These are phyloP conservation scores for Chaetomium strumarium DNA, from an alignment of 2,329 filamentous ascomycete genomes.

Conservation along the genomic window DNA sequence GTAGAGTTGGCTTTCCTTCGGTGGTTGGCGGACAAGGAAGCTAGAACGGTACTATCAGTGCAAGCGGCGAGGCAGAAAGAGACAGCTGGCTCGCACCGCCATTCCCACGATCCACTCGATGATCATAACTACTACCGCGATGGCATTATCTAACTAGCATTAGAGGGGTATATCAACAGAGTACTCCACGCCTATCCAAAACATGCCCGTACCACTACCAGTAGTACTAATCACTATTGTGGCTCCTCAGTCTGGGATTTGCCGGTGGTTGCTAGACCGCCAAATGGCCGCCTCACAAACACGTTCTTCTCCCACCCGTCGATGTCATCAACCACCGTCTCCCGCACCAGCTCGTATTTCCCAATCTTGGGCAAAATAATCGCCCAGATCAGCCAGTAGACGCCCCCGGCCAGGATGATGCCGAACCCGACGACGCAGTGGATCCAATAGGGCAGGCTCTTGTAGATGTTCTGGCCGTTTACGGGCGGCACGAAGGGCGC, in stretches of 20 bases:
- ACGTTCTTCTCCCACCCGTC: constrained; percentile 59
- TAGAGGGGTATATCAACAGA: too few relatives aligned
- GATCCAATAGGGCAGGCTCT: constrained; percentile 50
- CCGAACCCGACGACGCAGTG: constrained; percentile 53
- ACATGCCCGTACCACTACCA: too few relatives aligned
- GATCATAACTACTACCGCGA: too few relatives aligned
- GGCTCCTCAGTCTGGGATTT: too few relatives aligned
- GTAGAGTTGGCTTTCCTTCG: neutral
- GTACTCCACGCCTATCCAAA: too few relatives aligned
- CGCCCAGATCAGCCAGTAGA: constrained; percentile 54
- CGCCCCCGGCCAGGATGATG: constrained; percentile 45
- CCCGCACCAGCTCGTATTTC: constrained; percentile 50
- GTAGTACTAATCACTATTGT: too few relatives aligned
- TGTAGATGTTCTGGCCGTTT: constrained; percentile 47
- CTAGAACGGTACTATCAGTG: too few relatives aligned
- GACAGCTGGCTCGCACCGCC: too few relatives aligned
- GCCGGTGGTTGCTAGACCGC: neutral
- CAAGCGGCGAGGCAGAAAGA: too few relatives aligned
- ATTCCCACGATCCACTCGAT: too few relatives aligned
- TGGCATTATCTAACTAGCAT: too few relatives aligned
- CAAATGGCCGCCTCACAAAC: constrained; percentile 40
- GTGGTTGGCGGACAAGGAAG: neutral
- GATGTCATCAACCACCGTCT: constrained; percentile 47
- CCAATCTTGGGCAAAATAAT: constrained; percentile 46
- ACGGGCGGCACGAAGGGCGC: constrained; percentile 52